Evolutionary conservation across 208 protist species (phyloP), one percentile per base, ranked within the genome.

Genomic region (Acanthamoeba quina): DNA sequence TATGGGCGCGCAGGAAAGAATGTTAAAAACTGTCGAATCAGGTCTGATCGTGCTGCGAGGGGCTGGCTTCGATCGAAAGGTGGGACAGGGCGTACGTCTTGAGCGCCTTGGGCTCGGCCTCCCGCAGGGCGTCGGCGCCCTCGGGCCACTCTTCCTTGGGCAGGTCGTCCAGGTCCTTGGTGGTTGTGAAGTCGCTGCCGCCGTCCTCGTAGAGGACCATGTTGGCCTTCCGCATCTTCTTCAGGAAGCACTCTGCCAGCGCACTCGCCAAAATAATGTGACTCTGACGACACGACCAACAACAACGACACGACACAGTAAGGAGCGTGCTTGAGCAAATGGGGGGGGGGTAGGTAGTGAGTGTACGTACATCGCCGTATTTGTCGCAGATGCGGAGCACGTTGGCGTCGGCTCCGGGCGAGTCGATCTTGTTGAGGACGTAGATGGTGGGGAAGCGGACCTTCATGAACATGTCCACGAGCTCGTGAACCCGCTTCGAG

Each of bases 381-480:
- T 94, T 96, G 29, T 56, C 47, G 60, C 94, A 96, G 10, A 96
- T 96, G 31, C 80, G 82, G 19, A 86, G 68, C 24, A 96, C 95
- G 93, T 96, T 96, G 44, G 29, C 19, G 49, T 96, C 95, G 10
- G 94, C 83, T 19, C 58, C 44, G 26, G 94, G 78, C 60, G 74
- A 44, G 83, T 96, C 95, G 17, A 96, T 94, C 44, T 96, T 96
- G 70, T 96, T 96, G 31, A 96, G 80, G 21, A 96, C 94, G 41
- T 95, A 92, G 44, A 96, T 90, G 1, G 82, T 96, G 52, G 95
- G 95, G 56, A 96, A 96, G 58, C 95, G 64, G n/a, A 94, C 74
- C 37, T 96, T 66, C 74, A 96, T 49, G 72, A 96, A 96, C 52
- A 72, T 92, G 34, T 94, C 54, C 44, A 96, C 95, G 68, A 96